A percentile compares a stretch with the other conserved stretches of the same genome.
These are phyloP conservation scores for Megacollybia marginata DNA, from an alignment of 768 basidiomycete species.

Conservation along the genomic window DNA sequence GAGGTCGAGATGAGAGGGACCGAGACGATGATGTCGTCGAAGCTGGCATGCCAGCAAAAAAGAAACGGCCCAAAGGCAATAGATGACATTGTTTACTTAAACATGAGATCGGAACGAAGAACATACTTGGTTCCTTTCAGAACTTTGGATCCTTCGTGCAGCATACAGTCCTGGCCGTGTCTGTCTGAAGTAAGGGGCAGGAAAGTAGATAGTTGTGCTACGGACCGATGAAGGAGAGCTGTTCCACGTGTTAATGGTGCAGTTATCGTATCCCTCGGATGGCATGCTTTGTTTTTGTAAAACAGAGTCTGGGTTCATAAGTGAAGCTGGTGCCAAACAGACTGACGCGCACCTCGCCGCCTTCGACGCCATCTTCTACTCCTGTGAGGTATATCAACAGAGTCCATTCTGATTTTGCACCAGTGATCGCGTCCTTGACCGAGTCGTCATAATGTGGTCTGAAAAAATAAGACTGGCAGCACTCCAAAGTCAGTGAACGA, in stretches of 20 bases:
- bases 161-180: constrained; percentile 65
- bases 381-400: constrained; percentile 69
- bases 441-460: constrained; percentile 72
- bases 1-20: constrained; percentile 70
- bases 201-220: neutral
- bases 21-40: constrained; percentile 90
- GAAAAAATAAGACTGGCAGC: neutral
- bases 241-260: constrained; percentile 54
- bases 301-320: constrained; percentile 50
- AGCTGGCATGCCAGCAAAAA: constrained; percentile 73
- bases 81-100: constrained; percentile 22
- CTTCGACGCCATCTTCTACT: constrained; percentile 62
- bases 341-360: constrained; percentile 46
- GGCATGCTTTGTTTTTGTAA: constrained; percentile 49
- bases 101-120: constrained; percentile 68
- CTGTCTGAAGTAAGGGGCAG: constrained; percentile 20
- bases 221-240: constrained; percentile 58
- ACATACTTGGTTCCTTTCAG: constrained; percentile 62
- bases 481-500: neutral
- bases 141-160: constrained; percentile 67
- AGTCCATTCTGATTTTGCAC: constrained; percentile 71
- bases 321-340: neutral
- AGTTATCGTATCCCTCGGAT: constrained; percentile 38
- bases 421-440: constrained; percentile 49
- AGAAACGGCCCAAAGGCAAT: constrained; percentile 25